A percentile compares a stretch with the other conserved stretches of the same genome.
Evolutionary conservation across 2,329 filamentous ascomycete species (phyloP).

Genomic region (Xylaria sp.): DNA sequence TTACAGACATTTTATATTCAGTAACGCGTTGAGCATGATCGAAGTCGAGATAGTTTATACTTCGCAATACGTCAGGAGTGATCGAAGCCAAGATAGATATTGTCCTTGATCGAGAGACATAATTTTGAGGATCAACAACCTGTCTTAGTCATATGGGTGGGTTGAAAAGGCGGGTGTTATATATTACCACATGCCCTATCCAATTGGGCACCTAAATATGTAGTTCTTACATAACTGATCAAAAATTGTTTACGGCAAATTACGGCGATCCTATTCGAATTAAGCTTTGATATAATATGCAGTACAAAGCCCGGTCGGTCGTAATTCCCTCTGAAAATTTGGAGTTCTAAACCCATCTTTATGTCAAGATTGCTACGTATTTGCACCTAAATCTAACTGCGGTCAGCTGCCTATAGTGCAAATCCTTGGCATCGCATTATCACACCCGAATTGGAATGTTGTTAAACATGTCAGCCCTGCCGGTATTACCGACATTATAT

Average conservation of each 20-base stretch:
- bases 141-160: not conserved
- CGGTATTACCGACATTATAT: not conserved
- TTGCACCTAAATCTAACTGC: not conserved
- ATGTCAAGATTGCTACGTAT: not conserved
- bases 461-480: not conserved
- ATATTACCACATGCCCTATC: not conserved
- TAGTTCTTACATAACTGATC: not conserved
- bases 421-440: not conserved
- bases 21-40: not conserved
- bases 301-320: not conserved
- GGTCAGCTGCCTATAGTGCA: not conserved
- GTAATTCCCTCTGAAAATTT: not conserved
- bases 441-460: not conserved
- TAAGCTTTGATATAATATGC: not conserved
- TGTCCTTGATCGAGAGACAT: not conserved
- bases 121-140: not conserved
- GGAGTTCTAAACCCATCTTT: not conserved
- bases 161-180: not conserved
- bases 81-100: not conserved
- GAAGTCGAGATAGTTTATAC: not conserved
- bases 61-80: not conserved
- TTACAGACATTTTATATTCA: not conserved
- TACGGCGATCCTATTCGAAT: not conserved
- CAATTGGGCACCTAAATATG: no score
- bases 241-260: not conserved